phyloP scores from a whole-genome alignment of 441 rosid genomes.

The Kokia cookei region DNA sequence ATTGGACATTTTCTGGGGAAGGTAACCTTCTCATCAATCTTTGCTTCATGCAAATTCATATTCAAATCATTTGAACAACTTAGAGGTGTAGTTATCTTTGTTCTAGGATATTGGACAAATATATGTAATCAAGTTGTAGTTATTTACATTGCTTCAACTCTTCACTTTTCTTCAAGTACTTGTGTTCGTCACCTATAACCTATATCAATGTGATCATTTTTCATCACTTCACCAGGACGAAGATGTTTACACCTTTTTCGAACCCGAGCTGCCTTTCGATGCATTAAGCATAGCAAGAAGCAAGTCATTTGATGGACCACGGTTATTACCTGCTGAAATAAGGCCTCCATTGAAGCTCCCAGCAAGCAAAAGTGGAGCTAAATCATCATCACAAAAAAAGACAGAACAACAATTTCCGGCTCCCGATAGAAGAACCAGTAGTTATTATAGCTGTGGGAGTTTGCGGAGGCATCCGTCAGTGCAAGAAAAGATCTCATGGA shows the following conservation, averaged over 20 bases:
- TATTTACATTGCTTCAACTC: background rate
- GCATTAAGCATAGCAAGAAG: slow-evolving; percentile 39
- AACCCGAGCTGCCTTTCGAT: slow-evolving; percentile 83
- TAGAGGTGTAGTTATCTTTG: background rate
- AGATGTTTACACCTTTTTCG: slow-evolving; percentile 92
- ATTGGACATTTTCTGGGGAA: slow-evolving; percentile 94
- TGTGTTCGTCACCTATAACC: background rate
- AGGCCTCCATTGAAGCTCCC: slow-evolving; percentile 52
- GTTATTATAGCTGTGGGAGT: slow-evolving; percentile 33
- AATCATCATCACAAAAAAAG: slow-evolving; percentile 40
- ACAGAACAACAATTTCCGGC: slow-evolving; percentile 40
- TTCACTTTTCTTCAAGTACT: background rate
- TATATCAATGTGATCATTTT: background rate
- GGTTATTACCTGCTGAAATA: slow-evolving; percentile 43
- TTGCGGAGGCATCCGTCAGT: slow-evolving; percentile 32
- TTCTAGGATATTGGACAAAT: background rate
- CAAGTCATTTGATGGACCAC: slow-evolving; percentile 53
- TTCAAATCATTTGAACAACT: background rate
- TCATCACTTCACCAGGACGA: slow-evolving; percentile 53
- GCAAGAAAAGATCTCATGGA: slow-evolving; percentile 79
- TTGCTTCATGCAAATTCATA: background rate
- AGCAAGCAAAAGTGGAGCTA: slow-evolving; percentile 50
- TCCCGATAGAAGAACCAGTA: slow-evolving; percentile 43
- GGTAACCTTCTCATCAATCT: slow-evolving; percentile 36
- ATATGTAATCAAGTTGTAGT: background rate